phyloP scores from a whole-genome alignment of 2,329 filamentous ascomycete species.

The Amauroascus verrucosus region DNA sequence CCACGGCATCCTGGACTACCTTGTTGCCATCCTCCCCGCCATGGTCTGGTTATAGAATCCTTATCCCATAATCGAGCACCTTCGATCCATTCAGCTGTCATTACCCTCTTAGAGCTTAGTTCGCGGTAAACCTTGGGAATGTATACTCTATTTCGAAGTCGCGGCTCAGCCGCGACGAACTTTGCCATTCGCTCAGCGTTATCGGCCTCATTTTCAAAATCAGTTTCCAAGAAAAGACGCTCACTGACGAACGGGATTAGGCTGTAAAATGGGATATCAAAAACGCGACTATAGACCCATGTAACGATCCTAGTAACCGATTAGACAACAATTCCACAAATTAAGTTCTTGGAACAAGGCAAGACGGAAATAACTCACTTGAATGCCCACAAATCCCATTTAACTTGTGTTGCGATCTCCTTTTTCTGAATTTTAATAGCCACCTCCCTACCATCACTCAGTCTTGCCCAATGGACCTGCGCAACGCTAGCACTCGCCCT shows the following conservation, averaged over 20 bases:
- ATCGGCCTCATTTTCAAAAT: constrained; percentile 82
- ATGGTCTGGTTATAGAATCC: constrained; percentile 61
- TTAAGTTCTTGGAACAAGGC: no score
- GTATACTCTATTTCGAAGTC: constrained; percentile 71
- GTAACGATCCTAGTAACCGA: constrained; percentile 54
- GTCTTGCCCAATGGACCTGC: constrained; percentile 87
- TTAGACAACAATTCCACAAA: constrained; percentile 3
- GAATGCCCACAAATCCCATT: constrained; percentile 94
- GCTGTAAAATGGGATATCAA: constrained; percentile 85
- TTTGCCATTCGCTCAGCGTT: constrained; percentile 78
- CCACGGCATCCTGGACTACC: constrained; percentile 72
- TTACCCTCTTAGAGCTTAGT: constrained; percentile 68
- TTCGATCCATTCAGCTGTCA: constrained; percentile 97
- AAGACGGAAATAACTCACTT: constrained; percentile 44
- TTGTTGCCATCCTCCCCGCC: constrained; percentile 65
- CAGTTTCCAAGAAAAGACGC: constrained; percentile 82
- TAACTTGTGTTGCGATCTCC: constrained; percentile 82
- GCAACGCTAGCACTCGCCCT: constrained; percentile 79
- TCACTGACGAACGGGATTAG: constrained; percentile 89
- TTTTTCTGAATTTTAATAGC: constrained; percentile 95
- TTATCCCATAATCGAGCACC: constrained; percentile 90
- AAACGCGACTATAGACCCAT: constrained; percentile 72
- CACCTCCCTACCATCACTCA: constrained; percentile 79
- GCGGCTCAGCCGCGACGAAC: constrained; percentile 64
- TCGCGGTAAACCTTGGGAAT: constrained; percentile 77